Evolutionary conservation across 192 early-diverging fungal genomes (phyloP).

Genomic region (Spinellus fusiger): DNA sequence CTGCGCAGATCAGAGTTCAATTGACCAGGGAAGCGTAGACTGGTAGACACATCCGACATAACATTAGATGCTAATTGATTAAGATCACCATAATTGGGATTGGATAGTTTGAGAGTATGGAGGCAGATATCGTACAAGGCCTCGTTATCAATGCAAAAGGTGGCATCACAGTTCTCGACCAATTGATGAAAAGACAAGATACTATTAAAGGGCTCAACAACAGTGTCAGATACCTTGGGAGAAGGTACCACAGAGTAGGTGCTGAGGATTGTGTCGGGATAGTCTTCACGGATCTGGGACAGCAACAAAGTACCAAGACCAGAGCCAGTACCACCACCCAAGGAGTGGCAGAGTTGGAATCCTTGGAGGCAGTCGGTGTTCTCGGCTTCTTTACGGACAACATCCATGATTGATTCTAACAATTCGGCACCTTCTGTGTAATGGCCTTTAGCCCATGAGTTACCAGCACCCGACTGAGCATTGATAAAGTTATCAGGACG

Average conservation of each 20-base stretch:
- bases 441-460: slow-evolving; percentile 99
- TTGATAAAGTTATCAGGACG: slow-evolving; percentile 96
- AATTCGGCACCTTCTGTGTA: slow-evolving; percentile 99
- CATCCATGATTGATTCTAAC: slow-evolving; percentile 91
- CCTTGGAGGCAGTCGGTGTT: slow-evolving; percentile 95
- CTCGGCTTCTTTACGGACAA: slow-evolving; percentile 96
- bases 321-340: slow-evolving; percentile 96
- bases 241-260: slow-evolving; percentile 97
- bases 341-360: slow-evolving; percentile 97
- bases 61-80: slow-evolving; percentile 95
- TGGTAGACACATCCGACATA: slow-evolving; percentile 95
- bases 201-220: slow-evolving; percentile 99
- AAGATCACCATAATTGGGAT: slow-evolving; percentile 87
- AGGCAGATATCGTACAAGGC: slow-evolving; percentile 99
- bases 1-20: slow-evolving; percentile 81
- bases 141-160: slow-evolving; percentile 99
- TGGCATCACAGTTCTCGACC: slow-evolving; percentile 98
- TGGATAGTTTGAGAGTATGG: slow-evolving; percentile 90
- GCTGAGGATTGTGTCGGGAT: slow-evolving; percentile 98
- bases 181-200: slow-evolving; percentile 95
- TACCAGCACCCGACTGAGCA: slow-evolving; percentile 95
- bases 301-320: slow-evolving; percentile 95
- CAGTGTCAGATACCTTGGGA: slow-evolving; percentile 94
- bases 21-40: slow-evolving; percentile 97
- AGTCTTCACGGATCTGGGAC: slow-evolving; percentile 98